phyloP scores from a whole-genome alignment of 768 basidiomycete genomes.

The Boletus reticulatus region DNA sequence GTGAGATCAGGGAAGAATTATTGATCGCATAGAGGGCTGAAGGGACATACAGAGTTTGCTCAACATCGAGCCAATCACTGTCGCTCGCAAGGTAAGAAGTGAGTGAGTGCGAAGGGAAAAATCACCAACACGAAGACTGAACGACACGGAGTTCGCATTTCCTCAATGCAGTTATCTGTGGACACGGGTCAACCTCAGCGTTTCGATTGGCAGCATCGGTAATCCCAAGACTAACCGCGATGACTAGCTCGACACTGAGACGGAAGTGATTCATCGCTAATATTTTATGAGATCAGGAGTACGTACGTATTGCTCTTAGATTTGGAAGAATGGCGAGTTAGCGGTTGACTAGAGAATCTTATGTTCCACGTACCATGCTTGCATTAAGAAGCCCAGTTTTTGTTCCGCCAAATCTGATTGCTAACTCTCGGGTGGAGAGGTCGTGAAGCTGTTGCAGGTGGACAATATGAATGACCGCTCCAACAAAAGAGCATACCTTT shows the following conservation, averaged over 20 bases:
- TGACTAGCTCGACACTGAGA: conserved; percentile 58
- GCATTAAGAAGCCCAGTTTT: conserved; percentile 80
- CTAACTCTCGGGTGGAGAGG: conserved; percentile 68
- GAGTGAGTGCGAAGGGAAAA: background rate
- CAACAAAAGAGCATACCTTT: conserved; percentile 42
- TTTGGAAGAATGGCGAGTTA: conserved; percentile 5
- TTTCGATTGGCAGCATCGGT: background rate
- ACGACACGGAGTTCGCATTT: conserved; percentile 83
- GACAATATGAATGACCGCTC: background rate
- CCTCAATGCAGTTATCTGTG: conserved; percentile 66
- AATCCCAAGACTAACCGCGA: conserved; percentile 54
- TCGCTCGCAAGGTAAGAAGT: conserved; percentile 4
- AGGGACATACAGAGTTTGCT: conserved; percentile 61
- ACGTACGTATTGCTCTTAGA: conserved; percentile 66
- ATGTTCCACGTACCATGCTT: conserved; percentile 54
- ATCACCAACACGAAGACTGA: conserved; percentile 67
- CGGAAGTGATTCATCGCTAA: background rate
- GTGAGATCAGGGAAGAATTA: conserved; percentile 5
- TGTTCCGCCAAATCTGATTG: conserved; percentile 71
- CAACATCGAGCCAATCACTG: conserved; percentile 82
- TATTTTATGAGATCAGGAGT: background rate
- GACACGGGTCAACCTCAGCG: background rate
- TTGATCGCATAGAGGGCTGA: background rate
- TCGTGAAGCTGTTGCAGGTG: conserved; percentile 60
- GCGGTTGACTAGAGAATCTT: background rate